Evolutionary conservation across 2,329 filamentous ascomycete genomes (phyloP).

Genomic region (Paecilomyces dactylethromorphus): DNA sequence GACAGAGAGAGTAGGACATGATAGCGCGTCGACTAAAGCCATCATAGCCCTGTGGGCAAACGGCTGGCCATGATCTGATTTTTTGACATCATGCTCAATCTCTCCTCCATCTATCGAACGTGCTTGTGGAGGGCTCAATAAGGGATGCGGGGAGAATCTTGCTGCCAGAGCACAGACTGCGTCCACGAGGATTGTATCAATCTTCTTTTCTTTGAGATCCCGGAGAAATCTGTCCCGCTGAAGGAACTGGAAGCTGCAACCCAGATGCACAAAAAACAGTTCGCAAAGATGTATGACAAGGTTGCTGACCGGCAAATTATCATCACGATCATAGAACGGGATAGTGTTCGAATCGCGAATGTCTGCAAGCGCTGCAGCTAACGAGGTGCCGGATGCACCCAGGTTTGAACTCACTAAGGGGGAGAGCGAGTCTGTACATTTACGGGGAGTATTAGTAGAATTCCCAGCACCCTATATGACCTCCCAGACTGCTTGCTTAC

Average conservation of each 20-base stretch:
- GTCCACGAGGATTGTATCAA: conserved; percentile 80
- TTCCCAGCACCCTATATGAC: background rate
- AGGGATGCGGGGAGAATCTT: conserved; percentile 62
- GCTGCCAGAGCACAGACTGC: conserved; percentile 77
- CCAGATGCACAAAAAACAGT: conserved; percentile 73
- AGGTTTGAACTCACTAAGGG: conserved; percentile 28
- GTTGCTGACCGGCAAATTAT: conserved; percentile 63
- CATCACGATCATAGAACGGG: conserved; percentile 71
- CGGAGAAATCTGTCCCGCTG: conserved; percentile 64
- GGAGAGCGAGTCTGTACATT: conserved; percentile 25
- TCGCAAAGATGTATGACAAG: conserved; percentile 71
- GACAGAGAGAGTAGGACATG: conserved; percentile 73
- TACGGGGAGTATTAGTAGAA: background rate
- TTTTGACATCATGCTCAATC: conserved; percentile 22
- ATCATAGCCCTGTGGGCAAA: conserved; percentile 78
- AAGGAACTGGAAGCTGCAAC: conserved; percentile 80
- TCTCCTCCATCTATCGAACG: conserved; percentile 41
- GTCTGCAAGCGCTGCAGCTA: conserved; percentile 13
- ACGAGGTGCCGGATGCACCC: conserved; percentile 12
- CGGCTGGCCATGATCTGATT: conserved; percentile 65
- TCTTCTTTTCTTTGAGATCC: conserved; percentile 71
- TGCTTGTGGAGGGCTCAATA: conserved; percentile 46
- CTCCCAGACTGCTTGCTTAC: conserved; percentile 14
- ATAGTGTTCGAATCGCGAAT: conserved; percentile 35
- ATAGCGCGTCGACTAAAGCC: conserved; percentile 75